phyloP scores from a whole-genome alignment of 768 basidiomycete genomes.

The Leccinellum albellum region DNA sequence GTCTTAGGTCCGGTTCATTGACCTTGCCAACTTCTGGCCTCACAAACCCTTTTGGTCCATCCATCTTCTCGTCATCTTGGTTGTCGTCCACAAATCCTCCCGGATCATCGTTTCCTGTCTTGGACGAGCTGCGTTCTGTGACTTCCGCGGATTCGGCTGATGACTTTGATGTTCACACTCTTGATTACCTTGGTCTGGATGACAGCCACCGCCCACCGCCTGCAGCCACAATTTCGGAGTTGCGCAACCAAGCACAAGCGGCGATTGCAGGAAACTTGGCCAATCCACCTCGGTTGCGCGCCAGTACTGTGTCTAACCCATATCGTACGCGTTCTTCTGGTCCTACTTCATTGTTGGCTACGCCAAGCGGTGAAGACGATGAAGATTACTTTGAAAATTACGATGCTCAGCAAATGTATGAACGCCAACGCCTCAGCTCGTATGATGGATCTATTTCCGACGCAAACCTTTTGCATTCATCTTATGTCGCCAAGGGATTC shows the following conservation, averaged over 20 bases:
- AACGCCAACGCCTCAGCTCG: slow-evolving; percentile 56
- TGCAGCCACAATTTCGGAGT: slow-evolving; percentile 83
- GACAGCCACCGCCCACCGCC: slow-evolving; percentile 70
- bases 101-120: slow-evolving; percentile 55
- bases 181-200: slow-evolving; percentile 95
- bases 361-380: slow-evolving; percentile 64
- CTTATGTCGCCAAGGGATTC: slow-evolving; percentile 69
- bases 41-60: slow-evolving; percentile 80
- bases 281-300: slow-evolving; percentile 76
- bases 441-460: slow-evolving; percentile 57
- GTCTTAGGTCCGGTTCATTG: slow-evolving; percentile 88
- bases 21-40: slow-evolving; percentile 77
- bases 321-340: slow-evolving; percentile 67
- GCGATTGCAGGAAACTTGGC: slow-evolving; percentile 83
- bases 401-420: slow-evolving; percentile 37
- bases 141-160: slow-evolving; percentile 78
- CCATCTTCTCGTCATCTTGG: slow-evolving; percentile 91
- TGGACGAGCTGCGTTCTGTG: slow-evolving; percentile 81
- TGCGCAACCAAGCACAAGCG: slow-evolving; percentile 85
- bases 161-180: slow-evolving; percentile 88
- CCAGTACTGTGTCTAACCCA: slow-evolving; percentile 92
- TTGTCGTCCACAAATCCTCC: slow-evolving; percentile 58
- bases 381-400: slow-evolving; percentile 72
- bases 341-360: slow-evolving; percentile 57
- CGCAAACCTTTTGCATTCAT: slow-evolving; percentile 49